phyloP scores from a whole-genome alignment of 2,329 filamentous ascomycete species.

The Apiospora phragmitis region DNA sequence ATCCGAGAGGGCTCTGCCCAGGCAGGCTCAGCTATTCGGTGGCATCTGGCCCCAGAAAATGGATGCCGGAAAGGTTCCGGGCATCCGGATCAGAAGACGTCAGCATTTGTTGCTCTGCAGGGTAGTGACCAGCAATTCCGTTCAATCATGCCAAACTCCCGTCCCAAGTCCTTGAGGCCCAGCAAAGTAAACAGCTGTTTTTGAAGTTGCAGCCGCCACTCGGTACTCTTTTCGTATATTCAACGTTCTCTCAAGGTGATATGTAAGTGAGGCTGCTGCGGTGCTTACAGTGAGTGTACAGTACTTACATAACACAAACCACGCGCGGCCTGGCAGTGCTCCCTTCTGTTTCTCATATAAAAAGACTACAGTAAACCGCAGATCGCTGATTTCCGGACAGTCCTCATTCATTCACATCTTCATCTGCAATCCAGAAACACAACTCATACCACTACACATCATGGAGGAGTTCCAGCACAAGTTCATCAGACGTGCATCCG shows the following conservation, averaged over 20 bases:
- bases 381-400: not conserved
- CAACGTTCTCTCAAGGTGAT: too few relatives aligned
- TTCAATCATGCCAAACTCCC: not conserved
- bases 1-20: not conserved
- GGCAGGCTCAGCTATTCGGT: not conserved
- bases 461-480: not conserved
- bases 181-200: not conserved
- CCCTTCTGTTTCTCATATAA: not conserved
- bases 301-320: not conserved
- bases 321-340: not conserved
- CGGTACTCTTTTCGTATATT: not conserved
- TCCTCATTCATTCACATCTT: not conserved
- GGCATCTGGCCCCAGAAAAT: not conserved
- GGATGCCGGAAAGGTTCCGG: not conserved
- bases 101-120: too few relatives aligned
- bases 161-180: not conserved
- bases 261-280: not conserved
- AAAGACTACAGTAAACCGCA: not conserved
- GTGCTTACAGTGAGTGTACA: not conserved
- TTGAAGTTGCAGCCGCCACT: not conserved
- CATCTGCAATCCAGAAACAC: not conserved
- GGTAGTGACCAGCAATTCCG: not conserved
- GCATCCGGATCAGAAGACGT: not conserved
- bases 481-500: conserved; percentile 40
- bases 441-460: not conserved